Evolutionary conservation across 2,329 filamentous ascomycete species (phyloP).

Genomic region (Aureobasidium melanogenum): DNA sequence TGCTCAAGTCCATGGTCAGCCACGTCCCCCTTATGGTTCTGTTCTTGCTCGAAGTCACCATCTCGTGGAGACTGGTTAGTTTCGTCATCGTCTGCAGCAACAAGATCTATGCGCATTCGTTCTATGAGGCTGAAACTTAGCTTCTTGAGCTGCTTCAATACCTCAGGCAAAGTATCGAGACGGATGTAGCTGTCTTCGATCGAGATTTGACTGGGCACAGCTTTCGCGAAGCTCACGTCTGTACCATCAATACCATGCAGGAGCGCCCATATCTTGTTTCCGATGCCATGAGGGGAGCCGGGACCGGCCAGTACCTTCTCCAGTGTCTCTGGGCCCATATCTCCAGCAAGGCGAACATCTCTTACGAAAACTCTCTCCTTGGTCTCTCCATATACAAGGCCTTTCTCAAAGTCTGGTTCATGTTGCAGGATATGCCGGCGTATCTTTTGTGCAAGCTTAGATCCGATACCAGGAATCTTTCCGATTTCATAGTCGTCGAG

Average conservation of each 20-base stretch:
- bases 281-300: slow-evolving; percentile 63
- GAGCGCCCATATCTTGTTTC: slow-evolving; percentile 63
- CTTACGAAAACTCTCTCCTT: slow-evolving; percentile 54
- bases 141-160: slow-evolving; percentile 59
- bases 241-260: slow-evolving; percentile 72
- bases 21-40: no score
- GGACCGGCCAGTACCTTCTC: slow-evolving; percentile 62
- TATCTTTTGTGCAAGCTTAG: slow-evolving; percentile 62
- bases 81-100: slow-evolving; percentile 40
- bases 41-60: background rate
- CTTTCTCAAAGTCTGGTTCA: slow-evolving; percentile 33
- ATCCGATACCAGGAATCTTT: slow-evolving; percentile 78
- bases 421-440: slow-evolving; percentile 50
- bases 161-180: slow-evolving; percentile 54
- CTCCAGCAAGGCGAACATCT: slow-evolving; percentile 54
- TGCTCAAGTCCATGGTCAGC: background rate
- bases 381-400: slow-evolving; percentile 40
- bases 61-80: slow-evolving; percentile 19
- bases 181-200: slow-evolving; percentile 87
- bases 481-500: slow-evolving; percentile 68
- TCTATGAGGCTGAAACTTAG: slow-evolving; percentile 63
- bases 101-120: slow-evolving; percentile 70
- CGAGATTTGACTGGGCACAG: slow-evolving; percentile 77
- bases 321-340: slow-evolving; percentile 55
- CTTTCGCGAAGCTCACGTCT: slow-evolving; percentile 62